Conservation (phyloP, 2,329 filamentous ascomycete species). For the Arthrobotrys pseudoclavata region DNA sequence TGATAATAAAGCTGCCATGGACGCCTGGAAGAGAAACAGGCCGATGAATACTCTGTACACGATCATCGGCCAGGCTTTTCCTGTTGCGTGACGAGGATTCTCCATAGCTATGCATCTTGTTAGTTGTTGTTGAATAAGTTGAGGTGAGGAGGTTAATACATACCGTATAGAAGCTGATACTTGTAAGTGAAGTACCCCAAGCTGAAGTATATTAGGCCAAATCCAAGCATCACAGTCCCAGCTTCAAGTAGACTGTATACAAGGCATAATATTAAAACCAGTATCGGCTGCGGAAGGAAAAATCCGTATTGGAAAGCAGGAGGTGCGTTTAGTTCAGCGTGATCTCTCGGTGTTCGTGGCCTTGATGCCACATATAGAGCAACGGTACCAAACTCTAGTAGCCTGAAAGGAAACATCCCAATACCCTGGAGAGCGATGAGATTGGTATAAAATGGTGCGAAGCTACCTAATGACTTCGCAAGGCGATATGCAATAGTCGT, state of each 20-base stretch:
- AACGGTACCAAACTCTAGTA: slow-evolving; percentile 90
- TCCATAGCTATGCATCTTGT: slow-evolving; percentile 77
- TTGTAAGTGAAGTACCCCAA: slow-evolving; percentile 93
- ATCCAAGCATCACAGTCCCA: slow-evolving; percentile 84
- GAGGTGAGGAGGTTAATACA: background rate
- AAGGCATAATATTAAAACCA: slow-evolving; percentile 94
- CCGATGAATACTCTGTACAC: slow-evolving; percentile 91
- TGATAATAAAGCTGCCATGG: slow-evolving; percentile 88
- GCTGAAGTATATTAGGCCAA: slow-evolving; percentile 85
- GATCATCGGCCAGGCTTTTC: slow-evolving; percentile 95
- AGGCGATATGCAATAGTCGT: slow-evolving; percentile 81
- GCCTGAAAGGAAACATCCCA: slow-evolving; percentile 91
- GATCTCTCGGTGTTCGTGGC: slow-evolving; percentile 90
- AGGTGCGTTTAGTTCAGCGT: slow-evolving; percentile 82
- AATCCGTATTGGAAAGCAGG: slow-evolving; percentile 95
- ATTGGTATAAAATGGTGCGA: slow-evolving; percentile 84
- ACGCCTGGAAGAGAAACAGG: slow-evolving; percentile 87
- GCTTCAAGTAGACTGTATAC: slow-evolving; percentile 89
- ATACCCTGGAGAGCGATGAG: slow-evolving; percentile 86
- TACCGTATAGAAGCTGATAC: slow-evolving; percentile 90
- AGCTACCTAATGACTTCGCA: slow-evolving; percentile 78
- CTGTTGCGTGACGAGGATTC: slow-evolving; percentile 92
- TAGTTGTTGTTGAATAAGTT: background rate
- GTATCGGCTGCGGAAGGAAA: slow-evolving; percentile 89
- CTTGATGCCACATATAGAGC: slow-evolving; percentile 83